Percentiles rank a stretch among this genome's conserved stretches.
phyloP scores from a whole-genome alignment of 116 monocot species.

The Phalaenopsis hybrid region DNA sequence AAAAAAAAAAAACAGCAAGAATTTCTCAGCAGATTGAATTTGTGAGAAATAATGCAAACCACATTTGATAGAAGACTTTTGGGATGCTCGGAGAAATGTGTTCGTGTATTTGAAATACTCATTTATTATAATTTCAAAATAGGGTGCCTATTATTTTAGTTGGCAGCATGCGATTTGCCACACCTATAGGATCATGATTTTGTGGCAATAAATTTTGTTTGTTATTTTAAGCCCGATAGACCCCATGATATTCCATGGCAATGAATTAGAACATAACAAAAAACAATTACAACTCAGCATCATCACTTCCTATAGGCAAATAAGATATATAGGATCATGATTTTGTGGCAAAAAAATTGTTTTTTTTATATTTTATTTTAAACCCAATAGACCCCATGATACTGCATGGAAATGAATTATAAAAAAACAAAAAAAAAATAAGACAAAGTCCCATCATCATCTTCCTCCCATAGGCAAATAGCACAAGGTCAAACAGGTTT shows the following conservation, averaged over 20 bases:
- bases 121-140: neutral
- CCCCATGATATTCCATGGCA: neutral
- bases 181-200: neutral
- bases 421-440: neutral
- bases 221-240: neutral
- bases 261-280: neutral
- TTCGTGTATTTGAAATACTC: neutral
- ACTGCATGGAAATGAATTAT: neutral
- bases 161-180: neutral
- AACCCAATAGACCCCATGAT: neutral
- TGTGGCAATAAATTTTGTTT: neutral
- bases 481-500: neutral
- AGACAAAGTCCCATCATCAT: no score
- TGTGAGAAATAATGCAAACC: no score
- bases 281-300: neutral
- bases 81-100: neutral
- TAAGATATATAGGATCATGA: neutral
- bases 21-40: no score
- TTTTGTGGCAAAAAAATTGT: neutral
- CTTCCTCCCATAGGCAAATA: neutral
- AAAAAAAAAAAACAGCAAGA: no score
- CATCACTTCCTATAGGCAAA: neutral
- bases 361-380: neutral
- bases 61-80: neutral
- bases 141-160: neutral